Evolutionary conservation across 2,329 filamentous ascomycete genomes (phyloP).

Genomic region (Beauveria pseudobassiana): DNA sequence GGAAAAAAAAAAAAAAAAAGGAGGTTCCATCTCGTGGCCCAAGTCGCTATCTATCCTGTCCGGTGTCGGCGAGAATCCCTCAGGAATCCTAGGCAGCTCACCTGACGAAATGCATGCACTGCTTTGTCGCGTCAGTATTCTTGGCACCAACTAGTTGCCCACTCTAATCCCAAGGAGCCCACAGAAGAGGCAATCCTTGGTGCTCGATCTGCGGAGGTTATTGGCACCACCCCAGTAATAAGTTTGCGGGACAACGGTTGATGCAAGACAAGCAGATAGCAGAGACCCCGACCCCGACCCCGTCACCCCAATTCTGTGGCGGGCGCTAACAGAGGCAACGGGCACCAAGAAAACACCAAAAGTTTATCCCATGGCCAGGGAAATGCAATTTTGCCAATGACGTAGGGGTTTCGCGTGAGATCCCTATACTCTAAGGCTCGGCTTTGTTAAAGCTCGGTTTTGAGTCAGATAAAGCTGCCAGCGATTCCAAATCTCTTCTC

Average conservation of each 20-base stretch:
- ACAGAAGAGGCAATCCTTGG: background rate
- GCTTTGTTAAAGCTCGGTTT: too few relatives aligned
- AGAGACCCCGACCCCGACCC: background rate
- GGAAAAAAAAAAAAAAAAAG: too few relatives aligned
- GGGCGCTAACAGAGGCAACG: background rate
- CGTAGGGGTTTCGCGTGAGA: background rate
- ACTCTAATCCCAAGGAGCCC: background rate
- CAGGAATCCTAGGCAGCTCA: background rate
- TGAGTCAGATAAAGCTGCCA: background rate
- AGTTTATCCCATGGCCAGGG: background rate
- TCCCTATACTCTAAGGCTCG: background rate
- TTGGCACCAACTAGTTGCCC: background rate
- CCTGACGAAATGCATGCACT: background rate
- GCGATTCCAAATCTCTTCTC: background rate
- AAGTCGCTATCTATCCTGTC: background rate
- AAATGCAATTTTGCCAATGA: background rate
- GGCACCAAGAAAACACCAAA: background rate
- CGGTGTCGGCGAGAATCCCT: background rate
- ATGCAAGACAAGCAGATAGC: too few relatives aligned
- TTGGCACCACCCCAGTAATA: background rate
- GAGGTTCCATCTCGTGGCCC: background rate
- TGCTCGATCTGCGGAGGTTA: background rate
- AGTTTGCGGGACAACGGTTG: too few relatives aligned
- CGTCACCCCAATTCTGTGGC: background rate
- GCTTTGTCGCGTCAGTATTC: background rate